Base-by-base conservation (phyloP, 331 rosid species). In the Quercus tomentella region DNA sequence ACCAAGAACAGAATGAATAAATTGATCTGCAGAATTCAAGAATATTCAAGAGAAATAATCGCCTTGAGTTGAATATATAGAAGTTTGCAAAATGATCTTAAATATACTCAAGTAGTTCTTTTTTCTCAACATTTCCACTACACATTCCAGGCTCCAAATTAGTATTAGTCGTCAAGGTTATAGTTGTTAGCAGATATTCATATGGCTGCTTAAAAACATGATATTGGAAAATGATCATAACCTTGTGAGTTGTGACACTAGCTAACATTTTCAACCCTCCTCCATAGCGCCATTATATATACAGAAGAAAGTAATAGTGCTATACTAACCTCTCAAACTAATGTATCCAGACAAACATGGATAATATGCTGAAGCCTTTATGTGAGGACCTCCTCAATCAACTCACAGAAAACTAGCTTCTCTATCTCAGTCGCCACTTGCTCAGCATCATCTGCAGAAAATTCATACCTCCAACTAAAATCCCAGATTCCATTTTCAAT, bases 401-500 rank as follows among this genome's bases (percentile, higher is more conserved):
- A 81, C 33, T 74, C 97, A 86, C 80, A 76, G 56, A 94, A 73
- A 71, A 91, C 83, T 74, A 83, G 76, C 80, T 30, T 86, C 85
- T 81, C 98, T 79, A 89, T 79, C 56, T 87, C 90, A 76, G 23
- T 81, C 57, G 85, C 89, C 76, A 89, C 91, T 83, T 88, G 89
- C 82, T 87, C 94, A 77, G 87, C 91, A 81, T 91, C 97, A 74
- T 90, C 89, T 68, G 54, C 80, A 5, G 91, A 90, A 87, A 85
- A 88, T 77, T 88, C 89, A 77, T 79, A 82, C 79, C 79, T 84
- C 98, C 98, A 93, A 82, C 96, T 92, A 62, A 21, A 82, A 79
- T 86, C 89, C 98, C 98, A 95, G 25, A 86, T 84, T 69, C 91
- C 98, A 78, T 86, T 86, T 20, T 76, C 84, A 85, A 91, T 22